Evolutionary conservation across 345 rosid genomes (phyloP).

Genomic region (Hibiscus trionum): DNA sequence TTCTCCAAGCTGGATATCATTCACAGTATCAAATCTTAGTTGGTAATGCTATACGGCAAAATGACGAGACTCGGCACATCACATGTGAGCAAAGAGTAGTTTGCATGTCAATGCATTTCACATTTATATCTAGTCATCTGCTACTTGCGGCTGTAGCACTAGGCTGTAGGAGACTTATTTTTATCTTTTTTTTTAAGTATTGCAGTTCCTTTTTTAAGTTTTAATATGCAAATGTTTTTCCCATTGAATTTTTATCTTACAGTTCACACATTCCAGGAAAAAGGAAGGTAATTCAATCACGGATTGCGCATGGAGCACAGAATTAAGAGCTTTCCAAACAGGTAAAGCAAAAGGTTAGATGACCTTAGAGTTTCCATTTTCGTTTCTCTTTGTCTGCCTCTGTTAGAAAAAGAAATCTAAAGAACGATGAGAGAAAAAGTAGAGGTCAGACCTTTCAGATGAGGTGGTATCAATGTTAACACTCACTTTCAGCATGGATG

Average conservation of each 20-base stretch:
- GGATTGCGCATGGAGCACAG: neutral
- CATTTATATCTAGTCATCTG: too few relatives aligned
- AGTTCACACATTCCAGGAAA: neutral
- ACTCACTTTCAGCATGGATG: slow-evolving; percentile 69
- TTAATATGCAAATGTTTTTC: neutral
- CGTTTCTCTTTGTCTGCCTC: neutral
- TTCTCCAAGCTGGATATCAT: slow-evolving; percentile 46
- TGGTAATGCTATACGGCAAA: neutral
- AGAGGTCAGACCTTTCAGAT: slow-evolving; percentile 53
- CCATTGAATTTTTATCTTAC: neutral
- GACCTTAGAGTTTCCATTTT: neutral
- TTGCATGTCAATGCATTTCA: neutral
- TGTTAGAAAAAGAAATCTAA: neutral
- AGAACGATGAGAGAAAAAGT: neutral
- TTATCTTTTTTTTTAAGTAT: neutral
- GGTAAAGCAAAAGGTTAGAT: neutral
- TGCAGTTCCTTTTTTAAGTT: neutral
- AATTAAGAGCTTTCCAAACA: neutral
- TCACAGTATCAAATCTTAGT: slow-evolving; percentile 10
- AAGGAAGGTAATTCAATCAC: neutral
- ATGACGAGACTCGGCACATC: too few relatives aligned
- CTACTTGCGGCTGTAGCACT: neutral
- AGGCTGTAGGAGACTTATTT: too few relatives aligned
- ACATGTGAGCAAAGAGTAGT: neutral
- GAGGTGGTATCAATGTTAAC: slow-evolving; percentile 75